Percentiles rank a stretch among this genome's conserved stretches.
Evolutionary conservation across 1,284 basidiomycete species (phyloP).

Genomic region (Athelia sp.): DNA sequence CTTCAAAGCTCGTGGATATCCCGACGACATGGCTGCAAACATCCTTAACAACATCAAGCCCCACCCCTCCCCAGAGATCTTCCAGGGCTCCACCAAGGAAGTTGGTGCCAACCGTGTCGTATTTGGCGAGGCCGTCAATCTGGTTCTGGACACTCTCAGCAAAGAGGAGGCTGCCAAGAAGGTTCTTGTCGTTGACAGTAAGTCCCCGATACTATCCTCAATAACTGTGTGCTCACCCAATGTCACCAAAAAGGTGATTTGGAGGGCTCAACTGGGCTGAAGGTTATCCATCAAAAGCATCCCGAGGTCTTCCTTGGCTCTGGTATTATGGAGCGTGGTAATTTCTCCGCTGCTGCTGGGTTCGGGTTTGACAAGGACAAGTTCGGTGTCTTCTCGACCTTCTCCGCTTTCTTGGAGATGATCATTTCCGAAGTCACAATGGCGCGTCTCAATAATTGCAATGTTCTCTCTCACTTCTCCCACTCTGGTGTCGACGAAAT

Average conservation of each 20-base stretch:
- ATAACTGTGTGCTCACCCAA: constrained; percentile 5
- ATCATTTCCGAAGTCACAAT: constrained; percentile 81
- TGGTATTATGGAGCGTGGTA: constrained; percentile 81
- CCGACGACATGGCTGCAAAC: constrained; percentile 39
- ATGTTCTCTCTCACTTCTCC: constrained; percentile 82
- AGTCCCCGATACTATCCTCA: constrained; percentile 18
- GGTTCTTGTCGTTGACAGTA: constrained; percentile 85
- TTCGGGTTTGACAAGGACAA: constrained; percentile 76
- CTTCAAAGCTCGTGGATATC: constrained; percentile 61
- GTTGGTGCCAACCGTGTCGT: constrained; percentile 73
- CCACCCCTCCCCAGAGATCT: constrained; percentile 47
- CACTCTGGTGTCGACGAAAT: constrained; percentile 80
- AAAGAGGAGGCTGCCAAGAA: constrained; percentile 76
- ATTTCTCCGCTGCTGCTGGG: constrained; percentile 81
- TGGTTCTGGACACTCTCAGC: constrained; percentile 66
- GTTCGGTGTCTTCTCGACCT: constrained; percentile 81
- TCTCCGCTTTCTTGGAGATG: constrained; percentile 89
- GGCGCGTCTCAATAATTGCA: constrained; percentile 83
- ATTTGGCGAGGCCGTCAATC: constrained; percentile 79
- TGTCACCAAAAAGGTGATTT: constrained; percentile 50
- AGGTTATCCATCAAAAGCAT: constrained; percentile 81
- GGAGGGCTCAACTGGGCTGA: constrained; percentile 83
- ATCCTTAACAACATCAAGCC: constrained; percentile 69
- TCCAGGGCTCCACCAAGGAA: constrained; percentile 68
- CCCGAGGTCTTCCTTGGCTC: constrained; percentile 82